A percentile compares a stretch with the other conserved stretches of the same genome.
Conservation (phyloP, 2,329 filamentous ascomycete species). For the Sporothrix brasiliensis region DNA sequence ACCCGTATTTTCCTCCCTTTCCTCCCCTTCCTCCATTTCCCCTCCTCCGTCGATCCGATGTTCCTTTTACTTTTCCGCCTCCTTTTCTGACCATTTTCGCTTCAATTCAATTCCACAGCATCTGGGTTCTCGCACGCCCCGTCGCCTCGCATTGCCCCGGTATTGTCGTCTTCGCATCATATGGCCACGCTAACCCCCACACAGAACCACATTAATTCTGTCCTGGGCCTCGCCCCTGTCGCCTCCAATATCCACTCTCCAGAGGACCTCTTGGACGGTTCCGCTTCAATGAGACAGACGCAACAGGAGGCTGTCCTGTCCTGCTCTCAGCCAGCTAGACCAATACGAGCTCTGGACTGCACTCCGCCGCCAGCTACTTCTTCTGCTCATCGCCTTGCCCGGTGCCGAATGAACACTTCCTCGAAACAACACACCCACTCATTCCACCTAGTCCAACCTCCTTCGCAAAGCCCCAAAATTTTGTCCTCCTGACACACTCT, state of each 20-base stretch:
- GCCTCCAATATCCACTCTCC: conserved; percentile 25
- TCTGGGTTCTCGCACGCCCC: background rate
- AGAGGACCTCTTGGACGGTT: conserved; percentile 13
- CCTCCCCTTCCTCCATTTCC: background rate
- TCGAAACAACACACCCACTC: conserved; percentile 20
- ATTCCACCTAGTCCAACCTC: conserved; percentile 1
- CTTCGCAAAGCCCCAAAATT: conserved; percentile 32
- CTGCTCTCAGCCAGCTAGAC: background rate
- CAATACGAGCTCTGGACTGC: background rate
- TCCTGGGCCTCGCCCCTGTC: conserved; percentile 18
- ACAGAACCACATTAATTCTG: conserved; percentile 36
- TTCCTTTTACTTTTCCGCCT: background rate
- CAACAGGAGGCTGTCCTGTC: background rate
- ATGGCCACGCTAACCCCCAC: conserved; percentile 37
- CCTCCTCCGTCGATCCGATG: background rate
- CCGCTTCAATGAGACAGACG: background rate
- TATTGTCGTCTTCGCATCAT: conserved; percentile 11
- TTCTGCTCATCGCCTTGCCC: conserved; percentile 6
- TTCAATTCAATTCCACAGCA: background rate
- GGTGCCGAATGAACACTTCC: conserved; percentile 16
- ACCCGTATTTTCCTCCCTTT: background rate
- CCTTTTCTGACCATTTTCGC: background rate
- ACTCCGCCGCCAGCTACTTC: conserved; percentile 8
- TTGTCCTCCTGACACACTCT: conserved; percentile 34
- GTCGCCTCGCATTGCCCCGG: conserved; percentile 1